Evolutionary conservation across 805 yeast species (phyloP).

Genomic region (Candida maesae): DNA sequence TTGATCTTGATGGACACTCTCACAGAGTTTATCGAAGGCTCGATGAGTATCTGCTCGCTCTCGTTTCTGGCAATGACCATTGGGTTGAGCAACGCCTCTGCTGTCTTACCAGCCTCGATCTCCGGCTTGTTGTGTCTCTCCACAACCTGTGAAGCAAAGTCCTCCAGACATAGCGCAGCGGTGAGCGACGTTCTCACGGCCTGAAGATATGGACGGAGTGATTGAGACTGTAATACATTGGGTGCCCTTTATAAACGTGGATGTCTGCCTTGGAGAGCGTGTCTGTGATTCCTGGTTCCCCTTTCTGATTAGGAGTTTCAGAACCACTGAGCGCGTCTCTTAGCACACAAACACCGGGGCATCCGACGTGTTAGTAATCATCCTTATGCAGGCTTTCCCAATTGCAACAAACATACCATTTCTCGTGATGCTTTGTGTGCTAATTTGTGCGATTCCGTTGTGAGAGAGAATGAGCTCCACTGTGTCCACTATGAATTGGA

Average conservation of each 20-base stretch:
- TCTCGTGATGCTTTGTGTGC: background rate
- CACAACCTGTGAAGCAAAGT: constrained; percentile 90
- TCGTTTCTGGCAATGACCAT: constrained; percentile 91
- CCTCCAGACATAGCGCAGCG: constrained; percentile 88
- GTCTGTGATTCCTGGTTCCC: too few species aligned
- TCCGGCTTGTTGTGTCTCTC: constrained; percentile 98
- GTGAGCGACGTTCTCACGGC: constrained; percentile 92
- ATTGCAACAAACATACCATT: background rate
- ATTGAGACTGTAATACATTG: constrained; percentile 68
- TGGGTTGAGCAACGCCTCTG: constrained; percentile 83
- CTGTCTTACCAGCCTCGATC: constrained; percentile 80
- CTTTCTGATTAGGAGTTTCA: too few species aligned
- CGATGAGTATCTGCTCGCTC: constrained; percentile 87
- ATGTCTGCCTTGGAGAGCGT: too few species aligned
- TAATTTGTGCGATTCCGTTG: background rate
- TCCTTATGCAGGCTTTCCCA: background rate
- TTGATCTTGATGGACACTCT: constrained; percentile 89
- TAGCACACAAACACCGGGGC: background rate
- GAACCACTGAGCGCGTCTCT: too few species aligned
- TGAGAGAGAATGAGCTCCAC: too few species aligned
- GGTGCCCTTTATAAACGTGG: background rate
- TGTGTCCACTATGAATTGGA: too few species aligned
- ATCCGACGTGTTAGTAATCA: background rate
- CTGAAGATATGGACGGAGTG: constrained; percentile 88
- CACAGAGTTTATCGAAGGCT: constrained; percentile 89